Evolutionary conservation across 768 basidiomycete species (phyloP), one percentile per base, ranked within the genome.

Genomic region (Tricholoma furcatifolium): DNA sequence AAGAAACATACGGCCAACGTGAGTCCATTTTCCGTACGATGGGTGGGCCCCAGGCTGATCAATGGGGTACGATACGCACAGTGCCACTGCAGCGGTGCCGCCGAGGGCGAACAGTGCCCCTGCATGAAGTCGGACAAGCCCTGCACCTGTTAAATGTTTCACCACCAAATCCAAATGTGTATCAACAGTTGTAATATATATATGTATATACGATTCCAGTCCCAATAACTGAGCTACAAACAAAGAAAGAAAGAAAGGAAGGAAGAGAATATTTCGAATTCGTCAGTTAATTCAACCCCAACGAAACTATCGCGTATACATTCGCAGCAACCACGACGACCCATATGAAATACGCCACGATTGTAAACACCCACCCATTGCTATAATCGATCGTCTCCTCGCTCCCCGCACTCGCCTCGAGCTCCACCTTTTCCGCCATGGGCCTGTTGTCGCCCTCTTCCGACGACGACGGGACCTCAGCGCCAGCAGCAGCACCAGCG

Each of bases 321-420:
- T n/a, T 83, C 14, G 82, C 80, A 24, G 75, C 52, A n/a, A 77
- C 47, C 2, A 83, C 71, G 31, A 82, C 66, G 3, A 63, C 61
- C 70, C 77, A 81, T 21, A 83, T 68, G 5, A 64, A 52, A 52
- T 79, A 82, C n/a, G 80, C 72, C 17, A 79, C 35, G 5, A 54
- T 47, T 15, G 72, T 73, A n/a, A 78, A 51, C 6, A 70, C 15
- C 36, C 65, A 66, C 4, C 70, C 64, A 51, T 72, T 78, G 60
- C 72, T 75, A 57, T 64, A 77, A 56, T 78, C 70, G n/a, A 75
- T 55, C 44, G 58, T 59, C 50, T 67, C 61, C 39, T 31, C 36
- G 32, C 53, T 43, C 12, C 34, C 43, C 35, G 54, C 47, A 41
- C 59, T 42, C 36, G 51, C 31, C 27, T 27, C 27, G 27, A 27